phyloP scores from a whole-genome alignment of 164 flowering plant species.

The Magnolia kwangsiensis region DNA sequence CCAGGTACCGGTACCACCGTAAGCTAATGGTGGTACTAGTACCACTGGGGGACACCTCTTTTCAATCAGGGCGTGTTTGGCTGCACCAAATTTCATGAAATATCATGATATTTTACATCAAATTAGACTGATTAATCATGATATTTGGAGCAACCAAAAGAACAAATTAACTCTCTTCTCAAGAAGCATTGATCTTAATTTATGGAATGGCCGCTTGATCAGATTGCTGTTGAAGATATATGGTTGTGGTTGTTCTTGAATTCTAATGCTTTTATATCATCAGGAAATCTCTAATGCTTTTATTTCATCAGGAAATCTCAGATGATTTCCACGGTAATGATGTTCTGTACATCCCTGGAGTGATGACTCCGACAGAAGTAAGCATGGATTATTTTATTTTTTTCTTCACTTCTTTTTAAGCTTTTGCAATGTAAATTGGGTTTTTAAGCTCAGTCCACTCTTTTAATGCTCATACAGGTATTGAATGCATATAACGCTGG shows the following conservation, averaged over 20 bases:
- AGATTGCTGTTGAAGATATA: neutral
- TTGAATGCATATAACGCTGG: constrained; percentile 21
- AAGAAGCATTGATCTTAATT: too few species aligned
- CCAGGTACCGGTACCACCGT: too few species aligned
- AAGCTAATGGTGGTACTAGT: too few species aligned
- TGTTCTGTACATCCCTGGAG: constrained; percentile 80
- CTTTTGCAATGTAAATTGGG: neutral
- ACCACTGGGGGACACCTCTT: too few species aligned
- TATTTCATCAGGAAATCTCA: constrained; percentile 45
- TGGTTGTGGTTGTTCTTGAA: constrained; percentile 1
- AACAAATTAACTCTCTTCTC: too few species aligned
- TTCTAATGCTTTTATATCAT: neutral
- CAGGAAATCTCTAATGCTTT: constrained; percentile 40
- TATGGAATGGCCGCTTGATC: too few species aligned
- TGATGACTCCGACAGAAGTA: constrained; percentile 88
- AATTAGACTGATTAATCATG: too few species aligned
- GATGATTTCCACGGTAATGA: constrained; percentile 32
- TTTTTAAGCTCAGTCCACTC: neutral
- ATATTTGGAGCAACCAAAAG: too few species aligned
- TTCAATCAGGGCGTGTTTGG: too few species aligned
- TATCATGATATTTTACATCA: too few species aligned
- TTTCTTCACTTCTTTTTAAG: neutral
- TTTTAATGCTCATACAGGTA: constrained; percentile 17
- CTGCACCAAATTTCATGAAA: too few species aligned
- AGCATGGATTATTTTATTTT: constrained; percentile 1